Conservation (phyloP, 2,329 filamentous ascomycete genomes). For the Stagonosporopsis tanaceti region DNA sequence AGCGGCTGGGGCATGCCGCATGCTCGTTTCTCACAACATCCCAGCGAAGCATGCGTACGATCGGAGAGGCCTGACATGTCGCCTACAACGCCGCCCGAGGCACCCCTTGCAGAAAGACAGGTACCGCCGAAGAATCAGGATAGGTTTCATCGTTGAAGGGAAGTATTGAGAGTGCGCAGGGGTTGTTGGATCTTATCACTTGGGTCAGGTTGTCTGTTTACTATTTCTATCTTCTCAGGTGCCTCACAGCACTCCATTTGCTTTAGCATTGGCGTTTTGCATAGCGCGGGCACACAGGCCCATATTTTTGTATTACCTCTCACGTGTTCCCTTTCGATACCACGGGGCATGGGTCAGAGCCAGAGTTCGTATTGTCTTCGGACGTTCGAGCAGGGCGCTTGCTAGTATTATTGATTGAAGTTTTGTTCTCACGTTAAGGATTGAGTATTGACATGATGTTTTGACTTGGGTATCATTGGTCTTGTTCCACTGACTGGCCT, state of each 20-base stretch:
- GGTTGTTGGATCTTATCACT: background rate
- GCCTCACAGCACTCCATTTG: background rate
- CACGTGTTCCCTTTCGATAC: constrained; percentile 16
- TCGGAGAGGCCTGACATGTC: background rate
- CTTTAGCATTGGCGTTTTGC: constrained; percentile 30
- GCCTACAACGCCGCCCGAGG: background rate
- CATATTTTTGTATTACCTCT: constrained; percentile 1
- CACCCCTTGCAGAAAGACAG: background rate
- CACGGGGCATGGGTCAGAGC: constrained; percentile 2
- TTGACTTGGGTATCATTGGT: constrained; percentile 1
- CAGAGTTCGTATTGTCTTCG: constrained; percentile 3
- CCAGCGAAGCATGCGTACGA: background rate
- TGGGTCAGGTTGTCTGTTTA: background rate
- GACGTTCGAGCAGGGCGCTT: background rate
- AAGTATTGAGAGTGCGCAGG: background rate
- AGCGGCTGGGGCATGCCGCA: background rate
- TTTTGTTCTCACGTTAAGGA: background rate
- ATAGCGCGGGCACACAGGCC: constrained; percentile 21
- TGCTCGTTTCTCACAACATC: background rate
- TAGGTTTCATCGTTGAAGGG: constrained; percentile 2
- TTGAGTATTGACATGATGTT: background rate
- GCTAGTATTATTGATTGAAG: background rate
- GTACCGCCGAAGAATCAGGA: background rate
- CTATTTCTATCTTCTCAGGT: background rate
- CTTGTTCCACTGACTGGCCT: constrained; percentile 6